Base-by-base conservation (phyloP, 306 rosid genomes). In the Mucuna pruriens region DNA sequence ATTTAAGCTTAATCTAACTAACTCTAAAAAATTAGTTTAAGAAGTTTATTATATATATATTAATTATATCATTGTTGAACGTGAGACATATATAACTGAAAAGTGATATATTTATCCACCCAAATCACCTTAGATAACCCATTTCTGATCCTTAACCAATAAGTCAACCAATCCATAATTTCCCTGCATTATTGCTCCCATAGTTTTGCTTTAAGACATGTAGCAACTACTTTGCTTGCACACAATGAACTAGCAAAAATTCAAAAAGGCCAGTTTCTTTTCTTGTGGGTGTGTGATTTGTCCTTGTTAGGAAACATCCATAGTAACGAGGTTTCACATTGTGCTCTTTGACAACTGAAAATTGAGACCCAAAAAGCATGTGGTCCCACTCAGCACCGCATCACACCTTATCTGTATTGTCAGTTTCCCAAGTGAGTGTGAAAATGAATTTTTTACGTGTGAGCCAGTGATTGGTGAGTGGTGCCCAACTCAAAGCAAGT, bases 151-250 rank as follows among this genome's bases (percentile, higher is more conserved):
- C 19, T 63, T 52, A 55, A 44, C 55, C 31, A 25, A 65, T 23
- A 74, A 78, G 84, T 78, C 79, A 85, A 66, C n/a, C 16, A 44
- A 52, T 38, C 54, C 68, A 68, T 61, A 61, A 74, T 33, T 67
- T 39, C 16, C 54, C 29, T 60, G 39, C 71, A 68, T 82, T 69
- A 82, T 44, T 82, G 76, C 49, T 23, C 71, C 58, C 78, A 55
- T 31, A 15, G 16, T 49, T 42, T 52, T 67, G 62, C 83, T 65
- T 13, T 57, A 39, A 34, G 9, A 54, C 71, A 80, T 22, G 29
- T 10, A 42, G 71, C 74, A 80, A 75, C 54, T 51, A 33, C 36
- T 26, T 66, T 67, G 71, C 57, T 65, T 55, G 2, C 68, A 75
- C 77, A 44, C 39, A 15, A 72, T 72, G 81, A 65, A 58, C 13